Base-by-base conservation (phyloP, 192 early-diverging fungal species). In the Rhizoclosmatium globosum region DNA sequence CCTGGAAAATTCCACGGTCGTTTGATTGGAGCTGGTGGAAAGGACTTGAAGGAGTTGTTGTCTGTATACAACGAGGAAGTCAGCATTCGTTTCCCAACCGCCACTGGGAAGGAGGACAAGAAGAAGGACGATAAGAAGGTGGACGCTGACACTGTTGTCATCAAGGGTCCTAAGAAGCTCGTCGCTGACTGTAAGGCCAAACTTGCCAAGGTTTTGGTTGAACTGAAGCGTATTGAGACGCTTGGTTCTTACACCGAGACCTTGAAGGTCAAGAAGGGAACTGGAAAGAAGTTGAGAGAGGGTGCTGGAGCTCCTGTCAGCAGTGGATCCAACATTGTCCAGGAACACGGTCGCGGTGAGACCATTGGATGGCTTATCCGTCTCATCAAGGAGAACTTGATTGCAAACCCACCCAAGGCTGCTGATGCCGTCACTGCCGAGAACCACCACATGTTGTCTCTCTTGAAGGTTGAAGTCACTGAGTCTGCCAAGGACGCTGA, bases 121-220 rank as follows among this genome's bases (percentile, higher is more conserved):
- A 84, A 84, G 76, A 85, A 83, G 65, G 86, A 77, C 43, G 78
- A 79, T 6, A 77, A 76, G 31, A 77, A 82, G 50, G 62, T 74
- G 39, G 83, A 84, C 7, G 77, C 84, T 11, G 69, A 93, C 71
- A 86, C 90, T 4, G 87, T 98, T 59, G 86, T 93, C 46, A 88
- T 98, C 80, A 89, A 91, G 70, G 98, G 98, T 44, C 92, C 92
- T 9, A 89, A 86, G 62, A 90, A 89, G 15, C 93, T 94, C 21
- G 98, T 95, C 1, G 90, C 91, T 4, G 91, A 91, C 38, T 91
- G 92, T 7, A 87, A 88, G 38, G 84, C 79, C 15, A 92, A 94
- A 81, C 85, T 99, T 59, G 74, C 83, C 1, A 88, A 90, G 44
- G 81, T 93, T 17, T 89, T 91, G 17, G 89, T 85, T 38, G 93